Conservation (phyloP, 2,329 filamentous ascomycete species). For the Emergomyces pasteurianus region DNA sequence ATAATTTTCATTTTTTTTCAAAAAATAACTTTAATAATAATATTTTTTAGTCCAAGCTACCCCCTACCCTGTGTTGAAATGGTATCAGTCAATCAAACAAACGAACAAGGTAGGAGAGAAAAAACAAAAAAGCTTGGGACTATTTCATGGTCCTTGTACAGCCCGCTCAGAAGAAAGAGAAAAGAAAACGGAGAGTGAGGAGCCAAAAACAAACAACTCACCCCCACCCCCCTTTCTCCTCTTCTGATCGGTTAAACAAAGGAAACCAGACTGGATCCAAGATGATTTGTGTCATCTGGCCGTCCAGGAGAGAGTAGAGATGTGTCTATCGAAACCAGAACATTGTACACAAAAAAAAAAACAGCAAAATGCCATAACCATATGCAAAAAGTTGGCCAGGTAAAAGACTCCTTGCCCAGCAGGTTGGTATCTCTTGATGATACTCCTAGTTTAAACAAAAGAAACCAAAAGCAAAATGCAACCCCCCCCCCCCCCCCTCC, state of each 20-base stretch:
- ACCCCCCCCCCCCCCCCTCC: too few species aligned
- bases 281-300: constrained; percentile 13
- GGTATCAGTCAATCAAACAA: background rate
- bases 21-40: constrained; percentile 1
- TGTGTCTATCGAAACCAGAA: constrained; percentile 11
- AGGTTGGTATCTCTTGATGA: background rate
- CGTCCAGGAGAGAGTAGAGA: constrained; percentile 13
- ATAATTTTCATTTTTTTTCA: background rate
- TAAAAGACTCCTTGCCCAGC: background rate
- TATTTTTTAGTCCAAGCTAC: background rate
- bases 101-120: too few species aligned
- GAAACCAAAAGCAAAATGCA: background rate
- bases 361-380: constrained; percentile 12
- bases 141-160: too few species aligned
- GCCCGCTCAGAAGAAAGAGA: too few species aligned
- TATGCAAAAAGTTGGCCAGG: background rate
- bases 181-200: too few species aligned
- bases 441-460: background rate
- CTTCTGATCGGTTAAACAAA: background rate
- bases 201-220: background rate
- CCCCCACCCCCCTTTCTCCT: too few species aligned
- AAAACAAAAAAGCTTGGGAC: background rate
- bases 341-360: background rate
- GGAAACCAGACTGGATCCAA: background rate
- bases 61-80: background rate